Conservation (phyloP, 441 rosid species). For the Pelargonium australe region DNA sequence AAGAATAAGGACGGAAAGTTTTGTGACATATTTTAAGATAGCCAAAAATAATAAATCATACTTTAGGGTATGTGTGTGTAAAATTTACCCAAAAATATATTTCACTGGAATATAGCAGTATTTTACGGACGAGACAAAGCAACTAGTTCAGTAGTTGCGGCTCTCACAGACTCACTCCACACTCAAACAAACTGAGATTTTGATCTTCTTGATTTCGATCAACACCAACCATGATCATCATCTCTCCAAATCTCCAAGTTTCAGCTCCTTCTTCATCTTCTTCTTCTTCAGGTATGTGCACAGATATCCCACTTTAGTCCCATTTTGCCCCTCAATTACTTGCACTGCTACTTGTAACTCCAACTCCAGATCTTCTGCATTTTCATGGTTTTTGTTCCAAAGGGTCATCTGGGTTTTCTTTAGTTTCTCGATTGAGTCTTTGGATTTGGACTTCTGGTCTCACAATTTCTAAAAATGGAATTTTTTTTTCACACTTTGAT, state of each 20-base stretch:
- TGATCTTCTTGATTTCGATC: not conserved
- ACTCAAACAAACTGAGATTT: not conserved
- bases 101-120: not conserved
- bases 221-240: slow-evolving; percentile 11
- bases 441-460: not conserved
- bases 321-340: not conserved
- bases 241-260: slow-evolving; percentile 25
- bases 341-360: not conserved
- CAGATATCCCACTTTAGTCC: not conserved
- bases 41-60: no score
- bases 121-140: slow-evolving; percentile 8
- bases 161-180: not conserved
- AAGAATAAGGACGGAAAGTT: no score
- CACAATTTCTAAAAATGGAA: not conserved
- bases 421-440: not conserved
- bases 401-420: slow-evolving; percentile 23
- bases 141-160: slow-evolving; percentile 7
- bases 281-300: no score
- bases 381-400: slow-evolving; percentile 21
- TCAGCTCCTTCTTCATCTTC: no score
- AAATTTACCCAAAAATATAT: no score
- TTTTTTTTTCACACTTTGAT: not conserved
- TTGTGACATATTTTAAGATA: no score
- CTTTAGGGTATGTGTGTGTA: no score
- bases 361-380: slow-evolving; percentile 38